These are phyloP conservation scores for Pseudogymnoascus sp. DNA, from an alignment of 2,329 filamentous ascomycete genomes.

Conservation along the genomic window DNA sequence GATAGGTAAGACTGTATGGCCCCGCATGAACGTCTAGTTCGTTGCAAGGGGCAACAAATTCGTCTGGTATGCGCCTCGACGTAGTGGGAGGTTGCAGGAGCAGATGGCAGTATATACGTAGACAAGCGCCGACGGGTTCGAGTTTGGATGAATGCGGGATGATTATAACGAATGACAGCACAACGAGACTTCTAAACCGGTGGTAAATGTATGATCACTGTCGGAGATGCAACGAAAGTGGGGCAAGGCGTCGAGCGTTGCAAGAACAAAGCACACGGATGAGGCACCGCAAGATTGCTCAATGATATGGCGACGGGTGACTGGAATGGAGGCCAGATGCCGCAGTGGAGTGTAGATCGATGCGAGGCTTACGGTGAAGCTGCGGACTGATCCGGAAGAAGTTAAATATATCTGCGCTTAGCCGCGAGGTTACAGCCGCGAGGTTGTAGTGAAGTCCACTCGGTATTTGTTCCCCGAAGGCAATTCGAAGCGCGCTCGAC, in stretches of 20 bases:
- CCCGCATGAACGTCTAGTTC: neutral
- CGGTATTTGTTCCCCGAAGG: neutral
- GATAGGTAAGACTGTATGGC: neutral
- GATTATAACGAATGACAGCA: neutral
- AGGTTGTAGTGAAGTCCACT: neutral
- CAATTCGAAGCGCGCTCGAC: neutral
- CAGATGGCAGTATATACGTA: neutral
- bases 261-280: neutral
- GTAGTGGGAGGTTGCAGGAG: neutral
- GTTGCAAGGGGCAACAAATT: neutral
- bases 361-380: neutral
- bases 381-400: neutral
- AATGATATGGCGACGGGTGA: neutral
- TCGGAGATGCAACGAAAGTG: neutral
- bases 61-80: neutral
- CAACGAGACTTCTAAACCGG: neutral
- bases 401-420: neutral
- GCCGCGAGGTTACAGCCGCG: neutral
- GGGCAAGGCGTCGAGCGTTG: conserved; percentile 1
- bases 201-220: neutral
- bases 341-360: neutral
- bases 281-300: neutral
- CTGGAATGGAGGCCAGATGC: neutral
- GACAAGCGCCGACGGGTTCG: neutral
- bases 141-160: neutral